These are phyloP conservation scores for Candida parachauliodes DNA, from an alignment of 805 yeast genomes.

Conservation along the genomic window DNA sequence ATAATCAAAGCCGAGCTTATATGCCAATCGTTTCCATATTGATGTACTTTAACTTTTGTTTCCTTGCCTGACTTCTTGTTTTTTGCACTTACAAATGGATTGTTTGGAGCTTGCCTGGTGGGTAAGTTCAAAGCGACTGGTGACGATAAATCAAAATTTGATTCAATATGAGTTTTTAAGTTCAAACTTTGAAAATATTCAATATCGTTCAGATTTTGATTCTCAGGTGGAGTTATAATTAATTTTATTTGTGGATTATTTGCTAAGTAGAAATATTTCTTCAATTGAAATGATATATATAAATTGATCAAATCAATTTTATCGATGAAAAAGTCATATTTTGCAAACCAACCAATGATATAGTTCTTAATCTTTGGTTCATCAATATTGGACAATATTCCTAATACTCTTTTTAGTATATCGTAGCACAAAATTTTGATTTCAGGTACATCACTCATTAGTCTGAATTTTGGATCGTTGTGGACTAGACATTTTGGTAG, in stretches of 20 bases:
- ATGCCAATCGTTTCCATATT: constrained; percentile 83
- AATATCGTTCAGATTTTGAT: constrained; percentile 8
- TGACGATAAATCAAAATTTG: not conserved
- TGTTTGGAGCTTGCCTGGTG: constrained; percentile 4
- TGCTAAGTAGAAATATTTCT: constrained; percentile 44
- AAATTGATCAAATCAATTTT: constrained; percentile 70
- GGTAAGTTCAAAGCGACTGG: constrained; percentile 10
- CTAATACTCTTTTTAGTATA: constrained; percentile 63
- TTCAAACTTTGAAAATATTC: constrained; percentile 22
- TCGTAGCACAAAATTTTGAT: constrained; percentile 61
- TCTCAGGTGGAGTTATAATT: constrained; percentile 1
- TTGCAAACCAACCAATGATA: constrained; percentile 55
- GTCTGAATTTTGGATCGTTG: constrained; percentile 13
- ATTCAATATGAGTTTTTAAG: constrained; percentile 14
- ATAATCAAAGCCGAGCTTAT: constrained; percentile 62
- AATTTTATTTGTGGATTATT: constrained; percentile 20
- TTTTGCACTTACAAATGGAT: constrained; percentile 9
- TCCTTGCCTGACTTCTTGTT: constrained; percentile 15
- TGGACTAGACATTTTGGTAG: constrained; percentile 46
- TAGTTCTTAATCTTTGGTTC: constrained; percentile 33
- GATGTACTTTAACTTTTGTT: constrained; percentile 45
- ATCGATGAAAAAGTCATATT: constrained; percentile 43
- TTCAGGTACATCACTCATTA: constrained; percentile 45
- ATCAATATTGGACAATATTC: constrained; percentile 56
- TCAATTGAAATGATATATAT: constrained; percentile 73